A percentile compares a stretch with the other conserved stretches of the same genome.
phyloP scores from a whole-genome alignment of 192 early-diverging fungal genomes.

The Podila minutissima region DNA sequence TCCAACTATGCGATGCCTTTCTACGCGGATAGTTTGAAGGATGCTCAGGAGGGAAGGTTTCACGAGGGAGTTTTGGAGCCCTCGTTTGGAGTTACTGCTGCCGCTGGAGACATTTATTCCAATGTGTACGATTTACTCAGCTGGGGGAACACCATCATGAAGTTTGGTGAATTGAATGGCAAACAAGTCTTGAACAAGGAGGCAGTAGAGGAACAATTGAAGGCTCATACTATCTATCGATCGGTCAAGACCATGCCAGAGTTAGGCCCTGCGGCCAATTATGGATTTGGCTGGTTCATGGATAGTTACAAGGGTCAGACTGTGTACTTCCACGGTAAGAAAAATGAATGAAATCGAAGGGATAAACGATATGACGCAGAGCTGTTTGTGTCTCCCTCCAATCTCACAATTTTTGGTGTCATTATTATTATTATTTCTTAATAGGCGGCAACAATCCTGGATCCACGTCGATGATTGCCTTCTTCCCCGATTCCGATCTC shows the following conservation, averaged over 20 bases:
- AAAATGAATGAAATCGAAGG: conserved; percentile 9
- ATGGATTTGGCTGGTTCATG: conserved; percentile 9
- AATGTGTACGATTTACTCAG: background rate
- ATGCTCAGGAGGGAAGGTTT: conserved; percentile 27
- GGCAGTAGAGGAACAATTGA: conserved; percentile 4
- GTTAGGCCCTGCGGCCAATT: conserved; percentile 7
- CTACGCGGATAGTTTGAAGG: conserved; percentile 11
- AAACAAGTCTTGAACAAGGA: conserved; percentile 13
- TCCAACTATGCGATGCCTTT: conserved; percentile 21
- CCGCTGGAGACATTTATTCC: conserved; percentile 11
- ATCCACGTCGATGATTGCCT: conserved; percentile 12
- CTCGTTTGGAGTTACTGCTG: background rate
- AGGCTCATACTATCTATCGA: conserved; percentile 7
- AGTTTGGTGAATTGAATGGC: conserved; percentile 9
- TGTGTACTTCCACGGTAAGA: conserved; percentile 13
- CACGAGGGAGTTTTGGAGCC: conserved; percentile 3
- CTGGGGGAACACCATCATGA: conserved; percentile 8
- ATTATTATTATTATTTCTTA: background rate
- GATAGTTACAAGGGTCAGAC: conserved; percentile 12
- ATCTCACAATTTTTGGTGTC: background rate
- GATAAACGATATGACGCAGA: conserved; percentile 10
- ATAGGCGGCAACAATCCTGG: conserved; percentile 21
- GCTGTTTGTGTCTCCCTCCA: too few species aligned
- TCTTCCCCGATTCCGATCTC: conserved; percentile 28
- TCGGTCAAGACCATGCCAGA: conserved; percentile 4